Conservation (phyloP, 1,284 basidiomycete species). For the Vanrija sp. region DNA sequence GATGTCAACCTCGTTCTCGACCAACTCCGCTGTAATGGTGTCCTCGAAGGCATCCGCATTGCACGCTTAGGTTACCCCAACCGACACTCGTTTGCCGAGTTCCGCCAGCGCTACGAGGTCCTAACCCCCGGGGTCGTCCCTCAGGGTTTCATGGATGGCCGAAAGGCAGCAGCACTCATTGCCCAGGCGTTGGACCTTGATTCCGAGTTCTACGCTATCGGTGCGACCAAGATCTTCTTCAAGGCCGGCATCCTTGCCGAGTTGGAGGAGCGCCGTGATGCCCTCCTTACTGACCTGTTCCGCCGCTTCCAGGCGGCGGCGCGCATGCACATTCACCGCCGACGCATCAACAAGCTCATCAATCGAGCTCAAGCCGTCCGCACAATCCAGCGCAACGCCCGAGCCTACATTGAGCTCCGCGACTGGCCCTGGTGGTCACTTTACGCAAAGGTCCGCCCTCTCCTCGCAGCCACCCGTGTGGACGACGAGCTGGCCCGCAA, state of each 20-base stretch:
- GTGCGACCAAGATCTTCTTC: conserved; percentile 98
- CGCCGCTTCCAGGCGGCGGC: conserved; percentile 80
- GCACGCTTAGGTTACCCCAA: conserved; percentile 97
- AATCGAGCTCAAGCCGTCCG: conserved; percentile 87
- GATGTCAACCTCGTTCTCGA: conserved; percentile 94
- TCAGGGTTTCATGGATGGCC: conserved; percentile 93
- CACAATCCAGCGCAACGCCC: conserved; percentile 90
- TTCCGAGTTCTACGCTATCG: conserved; percentile 79
- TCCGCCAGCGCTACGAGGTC: conserved; percentile 94
- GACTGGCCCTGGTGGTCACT: conserved; percentile 99
- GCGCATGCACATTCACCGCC: conserved; percentile 76
- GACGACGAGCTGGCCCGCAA: conserved; percentile 90
- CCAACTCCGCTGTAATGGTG: conserved; percentile 97
- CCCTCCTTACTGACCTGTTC: conserved; percentile 82
- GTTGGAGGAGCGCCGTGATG: conserved; percentile 88
- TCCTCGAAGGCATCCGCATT: conserved; percentile 97
- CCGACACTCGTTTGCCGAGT: conserved; percentile 92
- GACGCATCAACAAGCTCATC: conserved; percentile 92
- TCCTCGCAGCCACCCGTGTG: conserved; percentile 85
- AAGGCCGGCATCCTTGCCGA: conserved; percentile 98
- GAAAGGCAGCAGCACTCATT: conserved; percentile 91
- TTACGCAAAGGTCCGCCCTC: conserved; percentile 89
- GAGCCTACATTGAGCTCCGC: conserved; percentile 79
- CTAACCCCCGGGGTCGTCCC: conserved; percentile 90
- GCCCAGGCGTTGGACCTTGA: conserved; percentile 86